Base-by-base conservation (phyloP, 768 basidiomycete genomes). In the Podaxis carcinomalis region DNA sequence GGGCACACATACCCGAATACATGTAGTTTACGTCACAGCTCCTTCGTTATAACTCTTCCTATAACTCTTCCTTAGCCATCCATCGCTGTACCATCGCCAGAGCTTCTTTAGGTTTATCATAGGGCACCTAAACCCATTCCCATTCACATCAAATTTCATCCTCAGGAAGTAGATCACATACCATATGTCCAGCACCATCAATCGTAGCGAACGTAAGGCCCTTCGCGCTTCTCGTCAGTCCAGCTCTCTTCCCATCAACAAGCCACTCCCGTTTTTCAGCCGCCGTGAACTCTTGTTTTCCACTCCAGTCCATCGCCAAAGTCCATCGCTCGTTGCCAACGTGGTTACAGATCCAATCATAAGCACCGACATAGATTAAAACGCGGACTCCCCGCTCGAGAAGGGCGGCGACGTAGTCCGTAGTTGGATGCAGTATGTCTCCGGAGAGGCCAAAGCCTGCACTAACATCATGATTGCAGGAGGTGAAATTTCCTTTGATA, bases 331-430 rank as follows among this genome's bases (percentile, higher is more conserved):
- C 83, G 69, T 92, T 93, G 5, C 86, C 88, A 25, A 89, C 74
- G 79, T 84, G 87, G 69, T 91, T 90, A 70, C 89, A 90, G 53
- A 84, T 84, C 83, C 83, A 89, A 65, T 90, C 88, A 61, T 87
- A 85, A 25, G 78, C 78, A 5, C 88, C 89, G 1, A 84, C 85
- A 65, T 89, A 90, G 57, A 88, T 83, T 36, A 93, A 78, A 25
- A 87, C 81, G 2, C 82, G 80, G 16, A 93, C 75, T 0, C 84
- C 85, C 16, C 88, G 83, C 61, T 93, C 90, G 16, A 93, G 82
- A 40, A 93, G 79, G 0, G 78, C 81, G 1, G 83, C 79, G 62
- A 90, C 78, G 70, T 89, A 84, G 71, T 83, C 69, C 66, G 82
- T 73, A 54, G 84, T 77, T 47, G 80, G 75, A 39, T 78, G 77